Percentiles rank a stretch among this genome's conserved stretches.
Evolutionary conservation across 305 asterid genomes (phyloP).

Genomic region (Euphrasia arctica): DNA sequence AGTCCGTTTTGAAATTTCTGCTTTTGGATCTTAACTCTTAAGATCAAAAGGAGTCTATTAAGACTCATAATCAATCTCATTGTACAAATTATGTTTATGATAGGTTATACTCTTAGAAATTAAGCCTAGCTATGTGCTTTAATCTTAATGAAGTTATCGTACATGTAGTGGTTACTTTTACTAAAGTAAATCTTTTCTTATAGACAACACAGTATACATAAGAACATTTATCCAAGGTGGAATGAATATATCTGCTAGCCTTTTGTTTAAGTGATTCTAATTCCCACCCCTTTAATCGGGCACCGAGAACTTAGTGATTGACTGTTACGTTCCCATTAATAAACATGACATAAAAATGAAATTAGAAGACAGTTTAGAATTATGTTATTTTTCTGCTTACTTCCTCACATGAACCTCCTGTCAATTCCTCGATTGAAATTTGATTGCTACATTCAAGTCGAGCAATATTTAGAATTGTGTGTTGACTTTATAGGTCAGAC

Average conservation of each 20-base stretch:
- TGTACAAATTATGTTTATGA: no score
- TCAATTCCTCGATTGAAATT: conserved; percentile 6
- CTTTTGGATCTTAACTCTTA: background rate
- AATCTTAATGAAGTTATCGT: background rate
- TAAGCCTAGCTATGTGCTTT: background rate
- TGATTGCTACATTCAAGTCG: conserved; percentile 15
- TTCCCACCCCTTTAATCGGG: background rate
- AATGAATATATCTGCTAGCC: background rate
- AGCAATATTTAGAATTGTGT: conserved; percentile 15
- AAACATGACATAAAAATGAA: background rate
- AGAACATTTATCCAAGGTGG: background rate
- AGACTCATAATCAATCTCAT: background rate
- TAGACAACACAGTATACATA: background rate
- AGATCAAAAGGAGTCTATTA: background rate
- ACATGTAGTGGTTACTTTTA: background rate
- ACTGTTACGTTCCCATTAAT: background rate
- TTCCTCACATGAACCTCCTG: background rate
- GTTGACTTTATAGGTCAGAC: conserved; percentile 64
- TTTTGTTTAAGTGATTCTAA: background rate
- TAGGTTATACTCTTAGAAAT: no score
- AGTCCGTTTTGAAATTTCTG: conserved; percentile 12
- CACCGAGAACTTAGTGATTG: no score
- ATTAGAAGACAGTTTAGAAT: background rate
- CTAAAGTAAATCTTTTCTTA: conserved; percentile 3
- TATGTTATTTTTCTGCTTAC: background rate